Evolutionary conservation across 2,329 filamentous ascomycete species (phyloP), one percentile per base, ranked within the genome.

Genomic region (Aspergillus caelatus): DNA sequence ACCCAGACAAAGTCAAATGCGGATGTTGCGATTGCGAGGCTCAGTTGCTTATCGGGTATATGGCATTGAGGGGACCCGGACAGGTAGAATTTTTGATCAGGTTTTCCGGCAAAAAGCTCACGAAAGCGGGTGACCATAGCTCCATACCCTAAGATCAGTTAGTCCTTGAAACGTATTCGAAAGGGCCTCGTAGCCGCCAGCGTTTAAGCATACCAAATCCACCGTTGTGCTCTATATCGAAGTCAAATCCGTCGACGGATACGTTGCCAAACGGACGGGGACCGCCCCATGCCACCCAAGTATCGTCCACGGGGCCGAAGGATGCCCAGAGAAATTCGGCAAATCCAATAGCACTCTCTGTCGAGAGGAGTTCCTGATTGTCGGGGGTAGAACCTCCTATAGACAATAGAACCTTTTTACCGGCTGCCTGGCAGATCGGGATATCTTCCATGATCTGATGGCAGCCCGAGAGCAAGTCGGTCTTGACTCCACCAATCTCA

Each of bases 1-100:
- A 85, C 77, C 74, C 82, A 86, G 65, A 86, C 68, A 67, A 84
- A 85, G 70, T 86, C 84, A 67, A 86, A 84, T 11, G 66, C 64
- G 10, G 82, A 75, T 39, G 75, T 75, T 19, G 63, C 53, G 60
- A 86, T 84, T 9, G 82, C 80, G 43, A 77, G 58, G n/a, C 73
- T 71, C 28, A 86, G 77, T 58, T 83, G 80, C 26, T 68, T 67
- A 67, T 86, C 84, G 2, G 83, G 83, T 26, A 82, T 71, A 10
- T 75, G 55, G 66, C 84, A 86, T 68, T 86, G 84, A n/a, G 84
- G 84, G 3, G 84, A 83, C 21, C 76, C 82, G 6, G 83, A 84
- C 66, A 86, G 81, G 65, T 84, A 86, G 75, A 80, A 86, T 60
- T 64, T 72, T 62, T 70, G 65, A 12, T 69, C 68, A 2, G 75